Evolutionary conservation across 805 yeast genomes (phyloP).

Genomic region (Candida tibetensis): DNA sequence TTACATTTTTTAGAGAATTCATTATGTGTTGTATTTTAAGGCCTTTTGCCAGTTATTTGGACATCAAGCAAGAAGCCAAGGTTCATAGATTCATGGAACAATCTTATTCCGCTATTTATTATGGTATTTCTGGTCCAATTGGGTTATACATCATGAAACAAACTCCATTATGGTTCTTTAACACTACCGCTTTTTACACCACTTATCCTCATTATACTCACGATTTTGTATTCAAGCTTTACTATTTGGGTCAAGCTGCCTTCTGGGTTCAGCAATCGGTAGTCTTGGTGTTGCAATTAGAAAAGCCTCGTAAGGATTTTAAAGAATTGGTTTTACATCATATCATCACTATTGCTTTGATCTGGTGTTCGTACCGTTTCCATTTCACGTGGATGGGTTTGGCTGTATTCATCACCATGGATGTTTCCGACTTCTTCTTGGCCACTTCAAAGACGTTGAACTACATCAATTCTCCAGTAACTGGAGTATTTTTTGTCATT

Average conservation of each 20-base stretch:
- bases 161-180: constrained; percentile 85
- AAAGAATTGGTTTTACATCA: constrained; percentile 91
- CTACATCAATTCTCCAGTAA: constrained; percentile 67
- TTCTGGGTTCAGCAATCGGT: constrained; percentile 97
- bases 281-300: constrained; percentile 77
- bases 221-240: constrained; percentile 67
- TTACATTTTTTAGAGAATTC: constrained; percentile 89
- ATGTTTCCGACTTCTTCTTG: constrained; percentile 85
- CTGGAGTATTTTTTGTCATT: constrained; percentile 62
- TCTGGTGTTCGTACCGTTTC: constrained; percentile 84
- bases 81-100: constrained; percentile 89
- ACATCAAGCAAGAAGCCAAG: constrained; percentile 54
- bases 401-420: constrained; percentile 92
- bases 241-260: constrained; percentile 89
- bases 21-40: constrained; percentile 75
- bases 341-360: constrained; percentile 82
- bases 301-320: constrained; percentile 93
- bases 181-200: constrained; percentile 76
- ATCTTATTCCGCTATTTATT: constrained; percentile 78
- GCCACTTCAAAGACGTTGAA: constrained; percentile 83
- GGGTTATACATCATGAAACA: constrained; percentile 84
- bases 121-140: constrained; percentile 74
- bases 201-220: constrained; percentile 81
- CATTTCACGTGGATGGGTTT: constrained; percentile 97
- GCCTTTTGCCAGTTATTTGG: constrained; percentile 62